Base-by-base conservation (phyloP, 1,284 basidiomycete species). In the Entoloma clypeatum region DNA sequence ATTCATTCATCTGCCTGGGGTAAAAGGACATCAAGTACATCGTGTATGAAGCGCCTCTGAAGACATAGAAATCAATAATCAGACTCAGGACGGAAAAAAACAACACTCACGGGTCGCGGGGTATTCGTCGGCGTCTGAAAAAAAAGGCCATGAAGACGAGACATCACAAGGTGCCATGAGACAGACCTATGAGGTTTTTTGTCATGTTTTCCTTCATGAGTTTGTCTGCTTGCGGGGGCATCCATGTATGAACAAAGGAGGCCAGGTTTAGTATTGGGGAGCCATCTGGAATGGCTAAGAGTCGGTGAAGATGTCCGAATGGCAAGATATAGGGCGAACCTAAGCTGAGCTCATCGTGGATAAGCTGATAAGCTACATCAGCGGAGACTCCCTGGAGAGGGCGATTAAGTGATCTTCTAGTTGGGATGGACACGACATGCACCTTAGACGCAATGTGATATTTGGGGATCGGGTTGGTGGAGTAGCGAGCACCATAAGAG, bases 121-220 rank as follows among this genome's bases (percentile, higher is more conserved):
- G 62, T 96, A 96, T 62, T 95, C 91, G 57, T 95, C 94, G 16
- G 54, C 47, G 49, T 68, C 65, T 65, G 4, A n/a, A n/a, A 22
- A 13, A 25, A 13, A 14, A 29, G 2, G 25, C 10, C 19, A 16
- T 2, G 5, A 9, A 19, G 7, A 13, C 17, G 21, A 16, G 16
- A 16, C 13, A 27, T 13, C 5, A 36, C 11, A 23, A 36, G n/a
- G n/a, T n/a, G n/a, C n/a, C n/a, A 22, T 7, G 13, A 17, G 3
- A 27, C 39, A 2, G 26, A 57, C 62, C 93, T 37, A 93, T 92
- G 38, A 94, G 65, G 60, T 93, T 94, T 65, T 94, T 93, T 55
- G 79, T 80, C 54, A 93, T 75, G 60, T 93, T 93, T 65, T 93
- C 92, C 36, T 72, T 53, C 71, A 91, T 82, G 47, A 93, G 74